Evolutionary conservation across 108 stramenopile species (phyloP).

Genomic region (Cyclostephanos tholiformis): DNA sequence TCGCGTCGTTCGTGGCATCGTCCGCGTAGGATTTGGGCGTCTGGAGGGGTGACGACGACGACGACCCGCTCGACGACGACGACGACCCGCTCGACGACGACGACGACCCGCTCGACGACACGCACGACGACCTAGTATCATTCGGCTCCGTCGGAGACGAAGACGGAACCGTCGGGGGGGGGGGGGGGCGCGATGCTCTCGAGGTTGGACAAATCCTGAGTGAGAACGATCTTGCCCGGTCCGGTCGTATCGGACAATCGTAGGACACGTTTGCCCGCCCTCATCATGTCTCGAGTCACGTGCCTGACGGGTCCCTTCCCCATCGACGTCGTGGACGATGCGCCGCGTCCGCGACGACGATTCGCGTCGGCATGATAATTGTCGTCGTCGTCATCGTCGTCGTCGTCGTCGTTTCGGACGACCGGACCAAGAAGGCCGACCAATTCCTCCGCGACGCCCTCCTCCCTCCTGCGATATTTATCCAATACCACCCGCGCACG

Average conservation of each 20-base stretch:
- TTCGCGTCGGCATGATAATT: no score
- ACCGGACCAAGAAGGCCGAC: not conserved
- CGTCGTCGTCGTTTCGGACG: slow-evolving; percentile 21
- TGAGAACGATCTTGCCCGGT: slow-evolving; percentile 67
- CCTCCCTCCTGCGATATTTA: slow-evolving; percentile 12
- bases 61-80: slow-evolving; percentile 37
- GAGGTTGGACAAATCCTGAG: slow-evolving; percentile 79
- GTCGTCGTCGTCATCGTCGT: not conserved
- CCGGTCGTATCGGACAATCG: slow-evolving; percentile 67
- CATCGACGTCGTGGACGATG: slow-evolving; percentile 5
- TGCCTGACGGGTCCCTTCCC: slow-evolving; percentile 54
- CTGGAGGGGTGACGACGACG: slow-evolving; percentile 31
- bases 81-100: slow-evolving; percentile 40
- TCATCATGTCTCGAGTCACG: slow-evolving; percentile 77
- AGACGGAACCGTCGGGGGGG: slow-evolving; percentile 14
- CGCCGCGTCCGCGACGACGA: no score
- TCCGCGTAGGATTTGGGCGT: slow-evolving; percentile 68
- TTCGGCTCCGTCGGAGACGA: no score
- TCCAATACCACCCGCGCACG: slow-evolving; percentile 71
- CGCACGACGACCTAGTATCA: no score
- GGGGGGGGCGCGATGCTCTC: slow-evolving; percentile 65
- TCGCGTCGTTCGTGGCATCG: slow-evolving; percentile 72
- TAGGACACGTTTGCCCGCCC: slow-evolving; percentile 82
- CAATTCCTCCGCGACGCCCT: not conserved
- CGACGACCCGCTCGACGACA: no score